Conservation (phyloP, 2,329 filamentous ascomycete genomes). For the Penicillium sp. region DNA sequence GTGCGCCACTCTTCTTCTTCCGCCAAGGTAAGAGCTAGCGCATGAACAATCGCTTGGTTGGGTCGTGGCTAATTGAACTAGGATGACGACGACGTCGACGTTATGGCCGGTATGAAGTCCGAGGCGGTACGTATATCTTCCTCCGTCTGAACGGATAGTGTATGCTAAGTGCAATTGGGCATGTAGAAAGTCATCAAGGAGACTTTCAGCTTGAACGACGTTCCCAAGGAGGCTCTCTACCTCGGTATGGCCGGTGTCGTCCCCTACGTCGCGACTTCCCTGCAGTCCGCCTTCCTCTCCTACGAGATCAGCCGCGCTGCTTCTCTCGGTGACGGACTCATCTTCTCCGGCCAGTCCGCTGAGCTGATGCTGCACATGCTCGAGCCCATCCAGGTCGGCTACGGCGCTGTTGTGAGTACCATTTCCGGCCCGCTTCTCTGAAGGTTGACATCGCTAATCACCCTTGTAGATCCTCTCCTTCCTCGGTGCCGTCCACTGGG, state of each 20-base stretch:
- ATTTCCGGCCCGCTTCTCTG: background rate
- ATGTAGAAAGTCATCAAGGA: slow-evolving; percentile 65
- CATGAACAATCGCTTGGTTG: slow-evolving; percentile 23
- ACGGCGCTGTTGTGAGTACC: slow-evolving; percentile 74
- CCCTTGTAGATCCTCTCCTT: slow-evolving; percentile 77
- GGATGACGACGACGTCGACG: slow-evolving; percentile 40
- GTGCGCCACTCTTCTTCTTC: slow-evolving; percentile 50
- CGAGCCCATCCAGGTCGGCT: slow-evolving; percentile 87
- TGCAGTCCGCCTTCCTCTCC: slow-evolving; percentile 78
- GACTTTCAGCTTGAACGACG: slow-evolving; percentile 65
- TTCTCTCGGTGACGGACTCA: slow-evolving; percentile 60
- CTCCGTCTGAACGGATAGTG: background rate
- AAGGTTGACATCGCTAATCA: slow-evolving; percentile 12
- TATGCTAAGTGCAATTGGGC: slow-evolving; percentile 1
- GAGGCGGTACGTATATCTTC: slow-evolving; percentile 58
- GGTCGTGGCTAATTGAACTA: slow-evolving; percentile 49
- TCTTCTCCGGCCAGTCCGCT: slow-evolving; percentile 72
- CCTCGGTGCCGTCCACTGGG: slow-evolving; percentile 92
- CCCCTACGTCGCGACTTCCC: slow-evolving; percentile 81
- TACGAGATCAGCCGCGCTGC: slow-evolving; percentile 77
- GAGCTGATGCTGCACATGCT: slow-evolving; percentile 71
- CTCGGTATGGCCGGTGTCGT: slow-evolving; percentile 77
- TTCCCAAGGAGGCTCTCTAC: slow-evolving; percentile 68
- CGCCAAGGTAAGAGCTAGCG: slow-evolving; percentile 49
- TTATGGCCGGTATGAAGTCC: slow-evolving; percentile 55